Base-by-base conservation (phyloP, 768 basidiomycete species). In the Fistulinella prunicolor region DNA sequence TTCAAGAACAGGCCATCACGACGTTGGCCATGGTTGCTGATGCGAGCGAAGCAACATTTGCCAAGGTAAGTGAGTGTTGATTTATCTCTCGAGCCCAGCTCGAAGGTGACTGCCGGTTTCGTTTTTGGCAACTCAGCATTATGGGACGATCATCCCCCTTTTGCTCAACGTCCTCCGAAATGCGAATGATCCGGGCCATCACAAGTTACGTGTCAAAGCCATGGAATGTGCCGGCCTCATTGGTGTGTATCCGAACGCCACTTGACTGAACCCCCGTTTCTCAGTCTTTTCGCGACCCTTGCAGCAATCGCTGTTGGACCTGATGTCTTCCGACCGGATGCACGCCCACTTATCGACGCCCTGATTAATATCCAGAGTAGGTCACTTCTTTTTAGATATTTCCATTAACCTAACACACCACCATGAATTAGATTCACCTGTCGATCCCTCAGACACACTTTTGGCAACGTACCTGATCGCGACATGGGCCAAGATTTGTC, bases 201-300 rank as follows among this genome's bases (percentile, higher is more conserved):
- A 76, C 21, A 85, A 83, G 60, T 59, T 94, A 42, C 73, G 87
- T 20, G 78, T 82, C 34, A 90, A 93, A 61, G 89, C 89, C 1
- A 93, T 95, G 88, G 92, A 94, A 61, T 93, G 91, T 64, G 90
- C 89, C 0, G 88, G 88, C 8, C 71, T 92, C 19, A 86, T 91
- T 51, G 91, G 91, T 91, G 34, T 16, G 80, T 65, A 20, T 37
- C 54, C 47, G 38, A 28, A 38, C 12, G 16, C 28, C n/a, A n/a
- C n/a, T n/a, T 16, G 32, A 41, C 17, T n/a, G n/a, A 9, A 36
- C 1, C 41, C 22, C 34, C 9, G 5, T 12, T 4, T 4, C 38
- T 40, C 23, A 43, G 35, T 51, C 26, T 32, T 36, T 24, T 30
- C 28, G 17, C 17, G 19, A 24, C 8, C 35, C 24, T 22, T 20